These are phyloP conservation scores for Chaetomidium leptoderma DNA, from an alignment of 495 filamentous ascomycete genomes.

Conservation along the genomic window DNA sequence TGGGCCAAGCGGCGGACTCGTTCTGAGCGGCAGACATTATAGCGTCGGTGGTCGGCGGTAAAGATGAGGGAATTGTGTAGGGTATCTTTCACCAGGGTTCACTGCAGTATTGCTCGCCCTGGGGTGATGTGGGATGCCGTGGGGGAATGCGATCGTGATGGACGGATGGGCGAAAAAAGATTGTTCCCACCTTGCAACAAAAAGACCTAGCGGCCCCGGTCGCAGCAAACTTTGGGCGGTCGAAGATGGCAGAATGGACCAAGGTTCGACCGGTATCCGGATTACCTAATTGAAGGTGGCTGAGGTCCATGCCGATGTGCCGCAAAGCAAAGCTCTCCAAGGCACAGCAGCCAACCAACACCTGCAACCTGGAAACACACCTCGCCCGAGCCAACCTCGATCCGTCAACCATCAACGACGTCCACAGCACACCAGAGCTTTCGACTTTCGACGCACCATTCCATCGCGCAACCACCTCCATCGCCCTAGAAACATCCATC, in stretches of 20 bases:
- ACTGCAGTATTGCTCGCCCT: slow-evolving; percentile 32
- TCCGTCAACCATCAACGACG: slow-evolving; percentile 26
- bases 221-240: slow-evolving; percentile 18
- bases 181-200: not conserved
- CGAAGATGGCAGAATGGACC: slow-evolving; percentile 12
- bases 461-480: slow-evolving; percentile 22
- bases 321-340: slow-evolving; percentile 26
- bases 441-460: slow-evolving; percentile 14
- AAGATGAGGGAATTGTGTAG: not conserved
- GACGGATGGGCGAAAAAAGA: not conserved
- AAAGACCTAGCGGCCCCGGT: not conserved
- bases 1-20: slow-evolving; percentile 71
- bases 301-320: slow-evolving; percentile 8
- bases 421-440: slow-evolving; percentile 22
- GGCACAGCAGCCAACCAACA: slow-evolving; percentile 32
- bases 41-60: slow-evolving; percentile 12
- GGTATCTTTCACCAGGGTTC: slow-evolving; percentile 29
- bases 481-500: slow-evolving; percentile 14
- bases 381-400: slow-evolving; percentile 33
- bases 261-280: slow-evolving; percentile 20
- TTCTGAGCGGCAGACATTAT: slow-evolving; percentile 47
- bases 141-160: slow-evolving; percentile 9
- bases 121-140: slow-evolving; percentile 19
- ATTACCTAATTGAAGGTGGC: slow-evolving; percentile 30
- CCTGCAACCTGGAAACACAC: slow-evolving; percentile 43